Evolutionary conservation across 345 rosid genomes (phyloP), one percentile per base, ranked within the genome.

Genomic region (Pistacia atlantica): DNA sequence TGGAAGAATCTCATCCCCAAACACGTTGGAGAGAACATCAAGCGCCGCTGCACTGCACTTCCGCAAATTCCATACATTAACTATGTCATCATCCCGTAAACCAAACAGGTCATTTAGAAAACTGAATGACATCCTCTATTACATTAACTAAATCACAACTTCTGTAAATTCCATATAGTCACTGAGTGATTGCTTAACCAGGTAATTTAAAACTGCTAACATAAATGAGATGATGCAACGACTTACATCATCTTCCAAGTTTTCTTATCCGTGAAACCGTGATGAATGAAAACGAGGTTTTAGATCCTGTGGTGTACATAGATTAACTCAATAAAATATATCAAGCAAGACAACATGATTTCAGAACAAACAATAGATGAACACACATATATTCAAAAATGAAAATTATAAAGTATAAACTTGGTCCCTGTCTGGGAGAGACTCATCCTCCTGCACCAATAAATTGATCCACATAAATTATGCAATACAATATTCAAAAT

Each of bases 11-110:
- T 94, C 97, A 89, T 92, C 98, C 66, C 98, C 98, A 89, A 88
- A 94, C 67, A 86, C 87, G 85, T 89, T 97, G 66, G 99, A 92
- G 77, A 97, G 90, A 72, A 85, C 81, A 78, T 94, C 98, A 82
- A 97, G 92, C 74, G 94, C 93, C 58, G 98, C 98, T 63, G 99
- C 98, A 87, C 99, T 94, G 84, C 98, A 97, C 88, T 94, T 97
- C 85, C 99, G 83, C 75, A 97, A 87, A 83, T 94, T 97, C 98
- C 98, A 97, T 25, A 90, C 79, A 22, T 91, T 92, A 42, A 86
- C 85, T 17, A 87, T 89, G 82, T 94, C 98, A 74, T 94, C 97
- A 81, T 97, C 92, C 97, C 90, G 84, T 37, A 54, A 79, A 65
- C 64, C 78, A 78, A 61, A 73, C 64, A 59, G 55, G 17, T 16